These are phyloP conservation scores for Lachancea lanzarotensis DNA, from an alignment of 805 yeast species.

Conservation along the genomic window DNA sequence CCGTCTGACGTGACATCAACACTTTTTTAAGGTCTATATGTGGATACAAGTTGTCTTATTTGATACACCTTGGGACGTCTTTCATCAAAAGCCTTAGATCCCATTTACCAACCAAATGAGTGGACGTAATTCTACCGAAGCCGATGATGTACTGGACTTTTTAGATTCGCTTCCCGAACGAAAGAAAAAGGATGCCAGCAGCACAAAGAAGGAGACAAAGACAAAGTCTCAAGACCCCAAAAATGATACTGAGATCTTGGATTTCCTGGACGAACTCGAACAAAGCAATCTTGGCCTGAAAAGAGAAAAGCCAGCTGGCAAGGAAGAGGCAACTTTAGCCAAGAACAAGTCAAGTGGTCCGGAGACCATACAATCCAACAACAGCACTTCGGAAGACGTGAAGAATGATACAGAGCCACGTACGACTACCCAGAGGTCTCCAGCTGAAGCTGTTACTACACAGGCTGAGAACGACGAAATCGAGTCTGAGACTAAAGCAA, in stretches of 20 bases:
- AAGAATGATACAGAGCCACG: slow-evolving; percentile 11
- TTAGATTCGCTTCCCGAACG: slow-evolving; percentile 65
- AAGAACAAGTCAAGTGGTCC: background rate
- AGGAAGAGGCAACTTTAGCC: background rate
- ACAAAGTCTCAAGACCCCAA: slow-evolving; percentile 22
- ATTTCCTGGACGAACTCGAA: slow-evolving; percentile 59
- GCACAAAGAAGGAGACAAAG: slow-evolving; percentile 39
- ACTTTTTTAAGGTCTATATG: background rate
- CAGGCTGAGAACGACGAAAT: slow-evolving; percentile 4
- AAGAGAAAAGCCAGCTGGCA: slow-evolving; percentile 8
- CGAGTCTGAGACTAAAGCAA: slow-evolving; percentile 14
- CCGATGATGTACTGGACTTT: slow-evolving; percentile 74
- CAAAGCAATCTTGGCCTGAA: slow-evolving; percentile 45
- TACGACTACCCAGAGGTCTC: background rate
- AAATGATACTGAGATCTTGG: slow-evolving; percentile 35
- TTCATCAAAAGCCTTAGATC: too few relatives aligned
- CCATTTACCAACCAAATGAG: slow-evolving; percentile 10
- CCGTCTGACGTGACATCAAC: background rate
- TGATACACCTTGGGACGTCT: background rate
- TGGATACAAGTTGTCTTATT: background rate
- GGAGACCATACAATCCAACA: background rate
- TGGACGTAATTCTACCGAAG: slow-evolving; percentile 39
- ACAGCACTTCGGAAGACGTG: background rate
- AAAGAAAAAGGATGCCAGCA: slow-evolving; percentile 13
- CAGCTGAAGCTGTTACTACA: background rate